Evolutionary conservation across 352 stramenopile species (phyloP), one percentile per base, ranked within the genome.

Genomic region (Lagenidium sp.): DNA sequence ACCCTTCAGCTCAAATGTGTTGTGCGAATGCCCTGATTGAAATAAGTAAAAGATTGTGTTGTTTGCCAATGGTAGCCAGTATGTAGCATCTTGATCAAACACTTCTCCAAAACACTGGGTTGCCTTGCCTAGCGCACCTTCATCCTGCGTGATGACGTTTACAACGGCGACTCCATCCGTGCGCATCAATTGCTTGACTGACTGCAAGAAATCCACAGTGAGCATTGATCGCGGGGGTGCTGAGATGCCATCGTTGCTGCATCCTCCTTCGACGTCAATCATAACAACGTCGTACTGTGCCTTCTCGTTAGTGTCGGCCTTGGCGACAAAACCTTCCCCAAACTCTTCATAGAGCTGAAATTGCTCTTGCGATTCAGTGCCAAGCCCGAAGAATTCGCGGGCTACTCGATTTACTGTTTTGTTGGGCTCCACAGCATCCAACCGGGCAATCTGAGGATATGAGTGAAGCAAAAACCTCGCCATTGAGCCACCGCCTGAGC

Each of bases 361-460:
- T 4, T 51, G 59, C 0, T 15, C 8, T 4, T 57, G 50, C 1
- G n/a, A 20, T n/a, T 57, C n/a, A 18, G 67, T 47, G 16, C 18
- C 32, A 13, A 81, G 51, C 3, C 68, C 68, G 25, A 82, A 85
- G 41, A 63, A 85, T 2, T 56, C 47, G 10, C 43, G 31, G 7
- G 63, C 73, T 31, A 85, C 41, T 10, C 29, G 23, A 32, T 80
- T 81, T 15, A 84, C 70, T 28, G 45, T 50, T 6, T 34, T 36
- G 15, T 49, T 71, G 10, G 78, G 78, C 23, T 90, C 78, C 0
- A 90, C 62, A 20, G 73, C 70, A 36, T 88, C 69, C 7, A 90
- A 37, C 1, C 22, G 47, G 4, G 21, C 37, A 16, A 88, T 57
- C 25, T 1, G 49, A 19, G 10, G 61, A 12, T n/a, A 30, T 45